Evolutionary conservation across 176 grass and related monocot genomes (phyloP).

Genomic region (Saccharum spontaneum): DNA sequence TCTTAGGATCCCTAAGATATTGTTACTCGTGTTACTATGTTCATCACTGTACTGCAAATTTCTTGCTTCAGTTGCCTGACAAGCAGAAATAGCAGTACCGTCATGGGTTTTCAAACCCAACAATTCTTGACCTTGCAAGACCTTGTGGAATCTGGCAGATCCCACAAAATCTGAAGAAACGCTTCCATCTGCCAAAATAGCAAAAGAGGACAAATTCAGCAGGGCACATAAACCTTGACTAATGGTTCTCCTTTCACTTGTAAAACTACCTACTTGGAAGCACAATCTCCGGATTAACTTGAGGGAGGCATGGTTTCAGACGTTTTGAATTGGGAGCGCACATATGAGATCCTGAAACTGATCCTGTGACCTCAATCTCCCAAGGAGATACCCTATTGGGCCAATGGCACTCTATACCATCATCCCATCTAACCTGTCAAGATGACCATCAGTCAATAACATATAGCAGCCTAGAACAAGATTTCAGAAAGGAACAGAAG

Average conservation of each 20-base stretch:
- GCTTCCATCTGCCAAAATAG: slow-evolving; percentile 66
- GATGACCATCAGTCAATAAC: slow-evolving; percentile 23
- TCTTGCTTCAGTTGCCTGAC: slow-evolving; percentile 41
- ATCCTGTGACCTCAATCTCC: slow-evolving; percentile 78
- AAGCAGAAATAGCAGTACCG: slow-evolving; percentile 48
- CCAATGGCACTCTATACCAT: slow-evolving; percentile 46
- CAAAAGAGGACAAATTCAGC: slow-evolving; percentile 19
- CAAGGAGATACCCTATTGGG: slow-evolving; percentile 83
- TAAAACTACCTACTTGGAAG: slow-evolving; percentile 56
- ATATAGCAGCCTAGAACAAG: slow-evolving; percentile 2
- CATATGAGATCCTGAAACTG: slow-evolving; percentile 54
- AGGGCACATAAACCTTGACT: slow-evolving; percentile 2
- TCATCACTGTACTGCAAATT: slow-evolving; percentile 51
- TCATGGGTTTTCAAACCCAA: slow-evolving; percentile 49
- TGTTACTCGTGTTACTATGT: slow-evolving; percentile 36
- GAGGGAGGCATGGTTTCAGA: slow-evolving; percentile 59
- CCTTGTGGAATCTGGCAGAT: slow-evolving; percentile 82
- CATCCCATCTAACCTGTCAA: slow-evolving; percentile 88
- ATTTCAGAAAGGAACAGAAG: slow-evolving; percentile 12
- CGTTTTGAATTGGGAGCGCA: slow-evolving; percentile 56
- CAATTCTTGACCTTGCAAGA: slow-evolving; percentile 99
- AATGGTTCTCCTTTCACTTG: slow-evolving; percentile 15
- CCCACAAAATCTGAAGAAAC: slow-evolving; percentile 60
- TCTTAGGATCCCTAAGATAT: slow-evolving; percentile 39
- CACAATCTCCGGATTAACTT: slow-evolving; percentile 42